Percentiles rank a stretch among this genome's conserved stretches.
phyloP scores from a whole-genome alignment of 139 green algal species.

The Mesotaenium endlicherianum region DNA sequence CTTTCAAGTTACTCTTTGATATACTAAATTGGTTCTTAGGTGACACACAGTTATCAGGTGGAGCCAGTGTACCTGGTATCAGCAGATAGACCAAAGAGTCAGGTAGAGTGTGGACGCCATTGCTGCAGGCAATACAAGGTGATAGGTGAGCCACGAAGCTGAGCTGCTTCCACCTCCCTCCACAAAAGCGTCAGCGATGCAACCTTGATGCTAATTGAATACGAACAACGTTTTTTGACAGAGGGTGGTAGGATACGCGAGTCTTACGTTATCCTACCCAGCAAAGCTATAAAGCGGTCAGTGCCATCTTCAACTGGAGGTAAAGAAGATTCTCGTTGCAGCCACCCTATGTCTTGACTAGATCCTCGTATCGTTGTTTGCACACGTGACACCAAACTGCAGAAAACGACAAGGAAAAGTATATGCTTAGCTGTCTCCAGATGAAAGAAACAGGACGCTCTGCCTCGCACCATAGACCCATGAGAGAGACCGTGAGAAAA shows the following conservation, averaged over 20 bases:
- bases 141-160: neutral
- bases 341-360: conserved; percentile 28
- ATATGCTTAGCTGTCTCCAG: neutral
- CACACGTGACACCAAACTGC: conserved; percentile 15
- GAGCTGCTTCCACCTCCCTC: neutral
- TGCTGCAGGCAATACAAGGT: neutral
- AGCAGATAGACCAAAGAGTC: conserved; percentile 36
- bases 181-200: neutral
- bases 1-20: neutral
- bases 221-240: neutral
- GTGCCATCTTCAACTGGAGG: conserved; percentile 26
- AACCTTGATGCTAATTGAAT: neutral
- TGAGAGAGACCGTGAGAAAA: too few relatives aligned
- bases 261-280: conserved; percentile 13
- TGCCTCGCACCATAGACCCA: too few relatives aligned
- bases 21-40: neutral
- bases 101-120: conserved; percentile 25
- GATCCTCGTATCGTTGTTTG: conserved; percentile 14
- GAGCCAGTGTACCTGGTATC: conserved; percentile 19
- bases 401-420: neutral
- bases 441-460: too few relatives aligned
- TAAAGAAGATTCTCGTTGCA: neutral
- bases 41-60: neutral
- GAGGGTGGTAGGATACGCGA: neutral
- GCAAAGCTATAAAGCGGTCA: neutral